Percentiles rank a stretch among this genome's conserved stretches.
phyloP scores from a whole-genome alignment of 805 yeast species.

The Teunomyces stri region DNA sequence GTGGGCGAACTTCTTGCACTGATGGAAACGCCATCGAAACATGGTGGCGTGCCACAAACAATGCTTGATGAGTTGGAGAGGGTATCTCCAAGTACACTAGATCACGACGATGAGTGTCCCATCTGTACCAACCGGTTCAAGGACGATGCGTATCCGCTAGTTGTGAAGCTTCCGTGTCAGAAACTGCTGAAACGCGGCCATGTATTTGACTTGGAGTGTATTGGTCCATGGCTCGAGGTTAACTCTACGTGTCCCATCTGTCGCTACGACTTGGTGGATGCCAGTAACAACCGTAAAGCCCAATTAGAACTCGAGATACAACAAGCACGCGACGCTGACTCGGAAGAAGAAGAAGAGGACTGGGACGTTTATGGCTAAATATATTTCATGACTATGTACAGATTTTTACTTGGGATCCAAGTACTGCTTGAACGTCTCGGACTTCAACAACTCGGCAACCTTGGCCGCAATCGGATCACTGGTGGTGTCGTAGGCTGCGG shows the following conservation, averaged over 20 bases:
- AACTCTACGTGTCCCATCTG: constrained; percentile 85
- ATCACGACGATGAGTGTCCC: constrained; percentile 66
- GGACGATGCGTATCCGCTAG: constrained; percentile 74
- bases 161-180: constrained; percentile 72
- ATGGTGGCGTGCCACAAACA: constrained; percentile 61
- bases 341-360: constrained; percentile 59
- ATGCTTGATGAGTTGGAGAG: constrained; percentile 78
- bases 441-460: constrained; percentile 67
- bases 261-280: constrained; percentile 61
- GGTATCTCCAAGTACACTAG: constrained; percentile 38
- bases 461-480: constrained; percentile 56
- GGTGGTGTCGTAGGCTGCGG: constrained; percentile 30
- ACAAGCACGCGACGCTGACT: constrained; percentile 41
- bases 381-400: not conserved
- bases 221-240: constrained; percentile 81
- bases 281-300: constrained; percentile 24
- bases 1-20: constrained; percentile 23
- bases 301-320: constrained; percentile 32
- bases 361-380: constrained; percentile 73
- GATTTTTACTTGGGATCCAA: constrained; percentile 19
- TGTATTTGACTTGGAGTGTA: constrained; percentile 83
- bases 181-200: constrained; percentile 43
- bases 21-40: constrained; percentile 8
- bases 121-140: constrained; percentile 75
- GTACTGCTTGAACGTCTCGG: constrained; percentile 66